phyloP scores from a whole-genome alignment of 73 alveolate genomes.

The Paramecium octaurelia region DNA sequence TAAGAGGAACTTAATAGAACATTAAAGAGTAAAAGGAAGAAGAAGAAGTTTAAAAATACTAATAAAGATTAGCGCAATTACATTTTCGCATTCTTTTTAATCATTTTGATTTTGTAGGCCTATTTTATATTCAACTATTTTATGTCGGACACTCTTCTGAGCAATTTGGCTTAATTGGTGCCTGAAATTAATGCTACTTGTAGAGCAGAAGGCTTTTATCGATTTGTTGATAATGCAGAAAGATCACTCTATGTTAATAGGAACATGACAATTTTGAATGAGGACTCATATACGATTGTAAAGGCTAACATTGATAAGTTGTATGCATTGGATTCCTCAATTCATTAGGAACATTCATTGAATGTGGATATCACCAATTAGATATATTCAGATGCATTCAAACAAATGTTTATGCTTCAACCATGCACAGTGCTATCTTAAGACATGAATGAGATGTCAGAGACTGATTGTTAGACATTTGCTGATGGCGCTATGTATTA shows the following conservation, averaged over 20 bases:
- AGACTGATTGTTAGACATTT: conserved; percentile 36
- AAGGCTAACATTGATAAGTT: neutral
- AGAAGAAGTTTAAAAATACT: conserved; percentile 57
- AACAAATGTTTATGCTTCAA: conserved; percentile 50
- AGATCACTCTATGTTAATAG: conserved; percentile 42
- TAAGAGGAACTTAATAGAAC: conserved; percentile 51
- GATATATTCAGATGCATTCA: conserved; percentile 44
- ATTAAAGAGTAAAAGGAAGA: conserved; percentile 42
- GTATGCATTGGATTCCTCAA: conserved; percentile 49
- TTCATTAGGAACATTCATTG: conserved; percentile 55
- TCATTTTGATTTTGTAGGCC: conserved; percentile 4
- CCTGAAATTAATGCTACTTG: conserved; percentile 60
- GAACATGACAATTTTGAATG: neutral
- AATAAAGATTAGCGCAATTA: conserved; percentile 24
- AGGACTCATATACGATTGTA: neutral
- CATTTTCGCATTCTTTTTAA: neutral
- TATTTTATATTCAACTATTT: conserved; percentile 57
- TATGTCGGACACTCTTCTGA: conserved; percentile 3
- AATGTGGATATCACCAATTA: conserved; percentile 37
- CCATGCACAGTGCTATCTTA: conserved; percentile 43
- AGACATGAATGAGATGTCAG: neutral
- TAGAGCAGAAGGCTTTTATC: conserved; percentile 51
- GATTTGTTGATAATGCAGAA: conserved; percentile 47
- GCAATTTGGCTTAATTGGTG: neutral
- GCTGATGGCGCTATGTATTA: conserved; percentile 59